These are phyloP conservation scores for Boletus semigastroideus DNA, from an alignment of 1,284 basidiomycete species.

Conservation along the genomic window DNA sequence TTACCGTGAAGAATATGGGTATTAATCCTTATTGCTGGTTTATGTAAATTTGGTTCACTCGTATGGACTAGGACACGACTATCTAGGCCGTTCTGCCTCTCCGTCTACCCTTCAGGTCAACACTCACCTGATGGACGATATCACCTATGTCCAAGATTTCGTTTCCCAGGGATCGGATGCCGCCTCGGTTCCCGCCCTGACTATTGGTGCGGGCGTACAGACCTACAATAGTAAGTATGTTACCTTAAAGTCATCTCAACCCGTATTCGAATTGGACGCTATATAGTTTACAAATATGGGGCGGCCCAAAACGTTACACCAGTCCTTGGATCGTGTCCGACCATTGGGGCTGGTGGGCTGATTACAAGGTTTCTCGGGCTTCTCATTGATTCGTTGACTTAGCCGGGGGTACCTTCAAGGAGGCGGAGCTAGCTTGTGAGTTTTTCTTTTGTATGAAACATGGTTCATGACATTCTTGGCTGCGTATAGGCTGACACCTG, in stretches of 20 bases:
- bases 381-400: not conserved
- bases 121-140: conserved; percentile 17
- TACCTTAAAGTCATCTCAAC: not conserved
- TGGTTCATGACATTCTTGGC: not conserved
- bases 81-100: conserved; percentile 21
- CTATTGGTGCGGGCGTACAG: conserved; percentile 19
- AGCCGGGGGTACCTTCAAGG: conserved; percentile 28
- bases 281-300: conserved; percentile 15
- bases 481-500: conserved; percentile 13
- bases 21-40: not conserved
- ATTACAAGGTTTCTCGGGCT: too few relatives aligned
- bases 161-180: conserved; percentile 19
- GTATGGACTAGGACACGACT: conserved; percentile 21
- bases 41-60: too few relatives aligned
- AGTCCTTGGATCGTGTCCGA: conserved; percentile 18
- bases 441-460: not conserved
- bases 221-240: conserved; percentile 17
- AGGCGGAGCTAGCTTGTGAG: conserved; percentile 23
- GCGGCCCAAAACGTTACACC: conserved; percentile 6
- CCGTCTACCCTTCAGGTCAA: conserved; percentile 24
- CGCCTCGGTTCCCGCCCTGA: conserved; percentile 18
- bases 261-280: not conserved
- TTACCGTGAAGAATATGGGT: conserved; percentile 29
- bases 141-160: conserved; percentile 22
- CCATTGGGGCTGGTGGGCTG: conserved; percentile 18